Evolutionary conservation across 2,329 filamentous ascomycete species (phyloP), one percentile per base, ranked within the genome.

Genomic region (Lomentospora prolificans): DNA sequence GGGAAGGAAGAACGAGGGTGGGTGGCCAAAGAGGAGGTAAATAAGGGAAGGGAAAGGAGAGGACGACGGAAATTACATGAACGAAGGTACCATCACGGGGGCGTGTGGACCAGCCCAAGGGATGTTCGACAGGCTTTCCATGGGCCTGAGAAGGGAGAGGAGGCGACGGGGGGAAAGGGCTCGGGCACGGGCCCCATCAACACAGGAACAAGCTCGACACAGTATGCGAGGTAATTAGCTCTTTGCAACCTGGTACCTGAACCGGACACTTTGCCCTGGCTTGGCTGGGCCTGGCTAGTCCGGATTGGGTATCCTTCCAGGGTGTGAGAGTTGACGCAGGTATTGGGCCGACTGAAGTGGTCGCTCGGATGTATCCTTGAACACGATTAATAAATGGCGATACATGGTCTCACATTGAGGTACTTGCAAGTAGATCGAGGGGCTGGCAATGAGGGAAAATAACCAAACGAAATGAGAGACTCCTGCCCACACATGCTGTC

Each of bases 41-140:
- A 57, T 53, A 50, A 58, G 25, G 27, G 25, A 48, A 44, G 51
- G 53, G 54, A 9, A 44, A 25, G 50, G 30, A 22, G 54, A 30
- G 24, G 27, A 39, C 41, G 9, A 19, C 14, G 41, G 41, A 46
- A 46, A 46, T 46, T 46, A 39, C 33, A 39, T 19, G 41, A 46
- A 17, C 19, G 9, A 46, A 46, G 19, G 19, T 46, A n/a, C n/a
- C n/a, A n/a, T n/a, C n/a, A n/a, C n/a, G n/a, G n/a, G n/a, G n/a
- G n/a, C n/a, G n/a, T n/a, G n/a, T n/a, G n/a, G n/a, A n/a, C n/a
- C n/a, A n/a, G n/a, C n/a, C 10, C 19, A 22, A 46, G 14, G 14
- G 17, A n/a, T 9, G 14, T 46, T 46, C 9, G 41, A 24, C 22
- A 17, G 19, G 41, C 4, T 19, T 24, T 17, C 30, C 6, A 12